Percentiles rank a stretch among this genome's conserved stretches.
Evolutionary conservation across 306 rosid species (phyloP).

Genomic region (Vigna reflexopilosa): DNA sequence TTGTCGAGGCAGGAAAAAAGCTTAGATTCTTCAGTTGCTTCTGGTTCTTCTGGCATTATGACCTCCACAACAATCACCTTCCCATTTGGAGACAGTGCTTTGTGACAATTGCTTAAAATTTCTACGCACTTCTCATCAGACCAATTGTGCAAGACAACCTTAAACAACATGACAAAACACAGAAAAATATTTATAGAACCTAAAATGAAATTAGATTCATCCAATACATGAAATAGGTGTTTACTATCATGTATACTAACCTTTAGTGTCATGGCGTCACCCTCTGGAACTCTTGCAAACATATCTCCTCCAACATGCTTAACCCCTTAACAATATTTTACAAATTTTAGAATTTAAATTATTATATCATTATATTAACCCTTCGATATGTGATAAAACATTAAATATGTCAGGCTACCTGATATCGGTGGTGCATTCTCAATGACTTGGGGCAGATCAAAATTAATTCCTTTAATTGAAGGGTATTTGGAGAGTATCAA

Average conservation of each 20-base stretch:
- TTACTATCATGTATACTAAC: neutral
- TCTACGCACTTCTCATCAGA: slow-evolving; percentile 43
- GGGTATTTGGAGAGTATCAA: slow-evolving; percentile 45
- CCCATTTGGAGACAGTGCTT: slow-evolving; percentile 45
- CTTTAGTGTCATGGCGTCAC: slow-evolving; percentile 47
- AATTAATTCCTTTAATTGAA: slow-evolving; percentile 47
- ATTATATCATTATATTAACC: neutral
- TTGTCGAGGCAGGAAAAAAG: slow-evolving; percentile 41
- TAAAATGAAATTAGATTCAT: neutral
- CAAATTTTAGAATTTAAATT: too few species aligned
- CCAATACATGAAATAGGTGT: neutral
- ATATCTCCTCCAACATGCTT: slow-evolving; percentile 52
- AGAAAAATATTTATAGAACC: neutral
- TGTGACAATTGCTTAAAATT: slow-evolving; percentile 40
- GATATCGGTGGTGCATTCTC: slow-evolving; percentile 33
- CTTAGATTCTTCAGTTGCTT: slow-evolving; percentile 5
- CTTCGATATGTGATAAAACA: neutral
- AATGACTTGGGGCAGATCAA: slow-evolving; percentile 51
- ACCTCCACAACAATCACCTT: slow-evolving; percentile 50
- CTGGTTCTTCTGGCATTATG: slow-evolving; percentile 47
- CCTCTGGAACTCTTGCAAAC: slow-evolving; percentile 43
- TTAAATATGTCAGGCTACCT: neutral
- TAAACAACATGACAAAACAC: neutral
- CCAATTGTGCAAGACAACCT: slow-evolving; percentile 48
- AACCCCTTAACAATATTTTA: slow-evolving; percentile 36